Base-by-base conservation (phyloP, 306 rosid genomes). In the Sindora glabra region DNA sequence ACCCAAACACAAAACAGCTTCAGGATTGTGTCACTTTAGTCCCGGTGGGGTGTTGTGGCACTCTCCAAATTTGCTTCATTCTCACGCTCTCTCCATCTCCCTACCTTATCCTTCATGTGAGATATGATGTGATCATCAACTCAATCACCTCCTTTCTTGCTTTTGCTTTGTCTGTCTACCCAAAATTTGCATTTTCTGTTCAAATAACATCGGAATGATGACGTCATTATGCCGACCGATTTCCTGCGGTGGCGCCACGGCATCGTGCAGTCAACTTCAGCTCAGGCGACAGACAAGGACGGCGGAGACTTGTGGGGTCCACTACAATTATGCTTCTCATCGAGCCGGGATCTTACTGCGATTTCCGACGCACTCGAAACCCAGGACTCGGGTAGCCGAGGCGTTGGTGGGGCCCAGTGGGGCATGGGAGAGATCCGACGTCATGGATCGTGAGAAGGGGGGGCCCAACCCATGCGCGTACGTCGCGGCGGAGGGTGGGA, bases 381-480 rank as follows among this genome's bases (percentile, higher is more conserved):
- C n/a, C n/a, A n/a, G 64, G 41, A 64, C 65, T 17, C 52, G 76
- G 81, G 52, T 71, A 62, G 62, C 54, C 58, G 76, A 70, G 8
- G 67, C 64, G n/a, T n/a, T n/a, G 51, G 81, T 22, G 49, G 71
- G 32, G 0, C 11, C 25, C 27, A 55, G 62, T 33, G 71, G 74
- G 4, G 77, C 17, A 25, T 71, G 84, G 86, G 75, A 76, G 70
- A 62, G 71, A 65, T 78, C 83, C 10, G 73, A 41, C 14, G 13
- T 41, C 1, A 64, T 64, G 10, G 74, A 71, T 4, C 63, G 48
- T 14, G 77, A 71, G 70, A 66, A 74, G 67, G 71, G 19, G 26
- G 54, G 67, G 16, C 59, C 64, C 3, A 73, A 83, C n/a, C 62
- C 79, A 24, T 76, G 73, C 19, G 86, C 87, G 3, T 69, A 73